phyloP scores from a whole-genome alignment of 2,329 filamentous ascomycete species.

The Xylaria arbuscula region DNA sequence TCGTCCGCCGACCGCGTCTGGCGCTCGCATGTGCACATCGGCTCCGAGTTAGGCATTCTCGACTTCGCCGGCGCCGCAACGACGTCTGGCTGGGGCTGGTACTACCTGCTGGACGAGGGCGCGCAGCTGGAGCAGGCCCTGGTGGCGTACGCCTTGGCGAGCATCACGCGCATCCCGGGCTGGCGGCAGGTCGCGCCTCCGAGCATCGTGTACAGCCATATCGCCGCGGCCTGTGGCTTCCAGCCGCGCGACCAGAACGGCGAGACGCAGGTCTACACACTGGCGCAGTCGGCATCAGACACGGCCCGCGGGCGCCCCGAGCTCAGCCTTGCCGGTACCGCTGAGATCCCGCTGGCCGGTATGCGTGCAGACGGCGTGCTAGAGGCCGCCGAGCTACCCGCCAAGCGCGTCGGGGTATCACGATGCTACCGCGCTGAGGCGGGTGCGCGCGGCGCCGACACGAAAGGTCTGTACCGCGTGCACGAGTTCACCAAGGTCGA shows the following conservation, averaged over 20 bases:
- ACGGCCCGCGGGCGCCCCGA: constrained; percentile 71
- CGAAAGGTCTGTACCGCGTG: constrained; percentile 94
- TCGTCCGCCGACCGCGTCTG: constrained; percentile 59
- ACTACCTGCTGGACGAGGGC: constrained; percentile 91
- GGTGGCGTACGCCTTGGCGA: constrained; percentile 82
- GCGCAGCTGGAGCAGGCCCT: constrained; percentile 95
- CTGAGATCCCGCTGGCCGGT: constrained; percentile 92
- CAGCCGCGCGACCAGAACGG: constrained; percentile 90
- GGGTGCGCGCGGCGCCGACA: constrained; percentile 87
- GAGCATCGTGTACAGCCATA: constrained; percentile 90
- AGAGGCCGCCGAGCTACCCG: constrained; percentile 72
- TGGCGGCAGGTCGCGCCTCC: constrained; percentile 88
- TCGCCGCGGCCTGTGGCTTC: constrained; percentile 92
- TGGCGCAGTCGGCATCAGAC: constrained; percentile 75
- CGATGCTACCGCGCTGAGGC: constrained; percentile 97
- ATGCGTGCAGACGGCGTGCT: constrained; percentile 84
- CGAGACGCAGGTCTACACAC: constrained; percentile 90
- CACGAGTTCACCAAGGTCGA: constrained; percentile 99
- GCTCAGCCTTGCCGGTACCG: constrained; percentile 84
- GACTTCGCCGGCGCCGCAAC: constrained; percentile 85
- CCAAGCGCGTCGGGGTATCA: constrained; percentile 84
- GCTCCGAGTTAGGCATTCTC: constrained; percentile 84
- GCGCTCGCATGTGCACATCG: constrained; percentile 87
- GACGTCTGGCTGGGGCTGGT: constrained; percentile 97
- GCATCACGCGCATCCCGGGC: constrained; percentile 69